Conservation (phyloP, 1,284 basidiomycete species). For the Sanghuangporus weigelae region DNA sequence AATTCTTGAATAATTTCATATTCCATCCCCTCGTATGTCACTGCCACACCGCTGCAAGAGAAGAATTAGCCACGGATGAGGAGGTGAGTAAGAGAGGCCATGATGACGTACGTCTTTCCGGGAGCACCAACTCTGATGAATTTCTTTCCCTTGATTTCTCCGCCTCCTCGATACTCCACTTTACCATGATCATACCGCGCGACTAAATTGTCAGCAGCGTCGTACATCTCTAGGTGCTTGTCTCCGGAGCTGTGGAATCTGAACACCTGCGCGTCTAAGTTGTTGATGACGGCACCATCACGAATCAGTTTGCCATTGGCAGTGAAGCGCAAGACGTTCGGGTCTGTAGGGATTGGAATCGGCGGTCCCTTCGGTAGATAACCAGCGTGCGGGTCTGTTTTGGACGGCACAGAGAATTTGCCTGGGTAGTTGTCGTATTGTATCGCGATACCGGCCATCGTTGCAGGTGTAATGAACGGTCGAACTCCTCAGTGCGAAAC, state of each 20-base stretch:
- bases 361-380: not conserved
- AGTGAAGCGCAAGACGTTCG: constrained; percentile 7
- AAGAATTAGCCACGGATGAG: not conserved
- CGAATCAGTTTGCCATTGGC: not conserved
- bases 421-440: not conserved
- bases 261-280: not conserved
- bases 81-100: not conserved
- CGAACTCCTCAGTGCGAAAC: not conserved
- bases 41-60: not conserved
- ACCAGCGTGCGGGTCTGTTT: not conserved
- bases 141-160: not conserved
- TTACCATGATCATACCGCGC: not conserved
- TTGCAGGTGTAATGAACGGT: not conserved
- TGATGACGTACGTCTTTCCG: constrained; percentile 8
- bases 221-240: not conserved
- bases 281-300: not conserved
- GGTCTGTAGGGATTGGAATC: not conserved
- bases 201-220: not conserved
- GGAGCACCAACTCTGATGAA: not conserved
- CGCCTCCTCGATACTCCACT: not conserved
- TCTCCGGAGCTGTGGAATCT: not conserved
- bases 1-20: constrained; percentile 15
- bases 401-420: not conserved
- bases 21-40: constrained; percentile 1
- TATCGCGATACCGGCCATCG: not conserved